These are phyloP conservation scores for Histomonas meleagridis DNA, from an alignment of 208 protist genomes.

Conservation along the genomic window DNA sequence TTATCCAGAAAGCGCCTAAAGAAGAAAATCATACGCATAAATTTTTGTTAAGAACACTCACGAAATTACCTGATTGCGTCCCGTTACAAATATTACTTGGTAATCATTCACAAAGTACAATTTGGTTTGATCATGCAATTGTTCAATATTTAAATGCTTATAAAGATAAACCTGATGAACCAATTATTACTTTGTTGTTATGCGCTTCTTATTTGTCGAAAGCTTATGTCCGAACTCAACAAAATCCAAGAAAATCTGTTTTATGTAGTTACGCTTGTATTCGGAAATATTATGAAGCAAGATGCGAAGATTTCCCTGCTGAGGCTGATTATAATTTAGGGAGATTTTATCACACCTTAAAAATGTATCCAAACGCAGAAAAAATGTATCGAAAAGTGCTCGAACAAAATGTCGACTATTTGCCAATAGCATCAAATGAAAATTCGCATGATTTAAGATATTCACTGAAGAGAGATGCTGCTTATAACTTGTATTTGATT, in stretches of 20 bases:
- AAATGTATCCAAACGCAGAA: not conserved
- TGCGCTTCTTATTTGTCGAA: not conserved
- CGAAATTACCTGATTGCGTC: not conserved
- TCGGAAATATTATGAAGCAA: not conserved
- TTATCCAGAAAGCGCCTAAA: conserved; percentile 5
- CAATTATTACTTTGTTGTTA: not conserved
- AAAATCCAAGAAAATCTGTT: not conserved
- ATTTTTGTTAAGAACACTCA: not conserved
- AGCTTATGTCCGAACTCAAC: not conserved
- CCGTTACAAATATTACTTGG: not conserved
- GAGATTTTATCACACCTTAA: not conserved
- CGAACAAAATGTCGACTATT: not conserved
- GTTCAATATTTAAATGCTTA: conserved; percentile 13
- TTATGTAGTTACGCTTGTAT: not conserved
- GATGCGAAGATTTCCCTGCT: not conserved
- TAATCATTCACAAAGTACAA: not conserved
- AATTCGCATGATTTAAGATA: not conserved
- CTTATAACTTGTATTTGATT: not conserved
- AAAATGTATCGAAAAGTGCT: conserved; percentile 9
- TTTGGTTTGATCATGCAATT: conserved; percentile 26
- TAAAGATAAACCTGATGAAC: not conserved
- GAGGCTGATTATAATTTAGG: not conserved
- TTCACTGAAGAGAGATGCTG: not conserved
- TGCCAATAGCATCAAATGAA: not conserved
- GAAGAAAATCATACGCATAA: conserved; percentile 22